Evolutionary conservation across 805 yeast species (phyloP).

Genomic region (Grigorovia yakushimaensis): DNA sequence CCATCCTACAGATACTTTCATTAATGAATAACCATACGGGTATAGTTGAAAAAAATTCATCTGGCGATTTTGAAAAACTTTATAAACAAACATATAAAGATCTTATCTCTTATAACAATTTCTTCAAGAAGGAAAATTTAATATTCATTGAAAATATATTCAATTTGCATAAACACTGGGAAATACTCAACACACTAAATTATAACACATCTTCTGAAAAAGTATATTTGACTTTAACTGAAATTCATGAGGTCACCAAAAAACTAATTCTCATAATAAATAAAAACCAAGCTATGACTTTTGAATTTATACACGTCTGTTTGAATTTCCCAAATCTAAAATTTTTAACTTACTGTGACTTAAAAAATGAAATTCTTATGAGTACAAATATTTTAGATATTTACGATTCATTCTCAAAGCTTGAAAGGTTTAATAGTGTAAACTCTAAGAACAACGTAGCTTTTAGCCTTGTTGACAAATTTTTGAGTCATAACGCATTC

Average conservation of each 20-base stretch:
- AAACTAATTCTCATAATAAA: slow-evolving; percentile 8
- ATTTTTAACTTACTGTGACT: slow-evolving; percentile 6
- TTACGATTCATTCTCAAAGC: not conserved
- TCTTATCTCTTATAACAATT: slow-evolving; percentile 25
- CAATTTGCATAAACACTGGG: slow-evolving; percentile 14
- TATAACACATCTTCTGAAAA: not conserved
- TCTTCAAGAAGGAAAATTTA: slow-evolving; percentile 17
- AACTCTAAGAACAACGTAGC: not conserved
- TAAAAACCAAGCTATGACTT: slow-evolving; percentile 11
- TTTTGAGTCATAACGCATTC: not conserved
- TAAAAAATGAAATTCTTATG: slow-evolving; percentile 19
- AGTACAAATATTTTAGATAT: not conserved
- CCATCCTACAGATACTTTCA: slow-evolving; percentile 26
- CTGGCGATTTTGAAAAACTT: slow-evolving; percentile 18
- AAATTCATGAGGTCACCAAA: slow-evolving; percentile 6
- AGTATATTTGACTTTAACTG: slow-evolving; percentile 6
- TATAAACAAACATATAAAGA: slow-evolving; percentile 27
- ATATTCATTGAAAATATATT: slow-evolving; percentile 9
- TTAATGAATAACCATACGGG: slow-evolving; percentile 8
- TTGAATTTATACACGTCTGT: slow-evolving; percentile 14
- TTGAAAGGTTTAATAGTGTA: not conserved
- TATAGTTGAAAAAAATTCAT: not conserved
- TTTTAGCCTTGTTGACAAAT: not conserved
- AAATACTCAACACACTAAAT: slow-evolving; percentile 7
- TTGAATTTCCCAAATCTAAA: slow-evolving; percentile 16